Base-by-base conservation (phyloP, 2,329 filamentous ascomycete genomes). In the Talaromyces sp. region DNA sequence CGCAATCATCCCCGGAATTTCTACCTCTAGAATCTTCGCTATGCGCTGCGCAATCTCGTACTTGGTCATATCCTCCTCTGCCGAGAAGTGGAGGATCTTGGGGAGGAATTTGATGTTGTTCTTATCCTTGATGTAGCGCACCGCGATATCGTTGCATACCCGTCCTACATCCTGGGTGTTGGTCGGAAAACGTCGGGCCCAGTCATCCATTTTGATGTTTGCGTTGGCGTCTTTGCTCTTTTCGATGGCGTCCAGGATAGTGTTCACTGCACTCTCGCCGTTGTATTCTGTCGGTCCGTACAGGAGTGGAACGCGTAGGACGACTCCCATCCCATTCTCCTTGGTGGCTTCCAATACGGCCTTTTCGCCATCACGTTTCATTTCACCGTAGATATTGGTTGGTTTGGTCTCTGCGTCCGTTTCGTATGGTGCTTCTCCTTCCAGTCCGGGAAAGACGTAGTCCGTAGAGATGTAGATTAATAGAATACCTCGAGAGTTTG, bases 131-230 rank as follows among this genome's bases (percentile, higher is more conserved):
- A 88, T 77, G 66, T 92, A 94, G 66, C 88, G 86, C 61, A 78
- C 79, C 1, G 88, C 84, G 50, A 94, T 77, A 64, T 95, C 89
- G 61, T 85, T 80, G 66, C 86, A 89, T 46, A 96, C 89, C 39
- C 92, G 81, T 17, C 81, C 91, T 17, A 96, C 87, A 68, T 96
- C 92, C 69, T 91, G 87, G 0, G 91, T 96, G 70, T 94, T 94
- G 7, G 91, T 96, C 8, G 91, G 91, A 75, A 90, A 96, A 28
- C 91, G 83, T 53, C 89, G 76, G 1, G 89, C 86, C 85, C 90
- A 96, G 71, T 95, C 86, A 67, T 96, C 91, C 85, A 96, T 92
- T 69, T 84, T 86, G 40, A 91, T 78, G 58, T 80, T 81, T 1
- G 79, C 78, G 5, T 78, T 82, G 22, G 58, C 19, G 37, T 64